Evolutionary conservation across 345 rosid species (phyloP), one percentile per base, ranked within the genome.

Genomic region (Hibiscus tridactylites): DNA sequence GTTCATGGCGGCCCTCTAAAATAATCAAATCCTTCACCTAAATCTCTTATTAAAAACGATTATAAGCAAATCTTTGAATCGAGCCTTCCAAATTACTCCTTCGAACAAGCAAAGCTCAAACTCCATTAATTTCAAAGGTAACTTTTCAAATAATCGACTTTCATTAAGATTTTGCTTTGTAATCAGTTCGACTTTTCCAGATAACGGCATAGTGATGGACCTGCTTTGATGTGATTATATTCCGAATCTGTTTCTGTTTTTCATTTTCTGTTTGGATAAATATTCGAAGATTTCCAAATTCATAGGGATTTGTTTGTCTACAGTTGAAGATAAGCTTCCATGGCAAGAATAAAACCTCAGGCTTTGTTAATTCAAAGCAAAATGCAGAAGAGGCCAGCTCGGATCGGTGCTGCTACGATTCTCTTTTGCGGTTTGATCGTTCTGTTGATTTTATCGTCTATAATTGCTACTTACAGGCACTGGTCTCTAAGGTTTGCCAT

Each of bases 341-440:
- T 88, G 92, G 92, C 90, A 10, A 84, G 87, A 76, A 88, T 88
- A 73, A 88, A 86, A 74, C 92, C 92, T 75, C 92, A 83, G 79
- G 84, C 90, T 46, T 71, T 88, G 72, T 75, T 88, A 61, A 74
- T 79, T 72, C 90, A 86, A 76, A 88, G 88, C 80, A 88, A 86
- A 80, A 84, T 72, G 85, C 86, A 88, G 87, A 86, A 83, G 80
- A 85, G 79, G 21, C 86, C 87, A 0, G 78, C 86, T 58, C 83
- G 83, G 0, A 67, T 83, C 76, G 83, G 87, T 68, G 63, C 65
- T 70, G 72, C 86, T 4, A 78, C 84, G 6, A 81, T 85, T 39
- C 61, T 86, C 61, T 26, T 79, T 21, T 83, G 84, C 79, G 70
- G 77, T 62, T 56, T 86, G 47, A 52, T 82, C 19, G 70, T 75